Base-by-base conservation (phyloP, 2,329 filamentous ascomycete species). In the Fusarium sp. region DNA sequence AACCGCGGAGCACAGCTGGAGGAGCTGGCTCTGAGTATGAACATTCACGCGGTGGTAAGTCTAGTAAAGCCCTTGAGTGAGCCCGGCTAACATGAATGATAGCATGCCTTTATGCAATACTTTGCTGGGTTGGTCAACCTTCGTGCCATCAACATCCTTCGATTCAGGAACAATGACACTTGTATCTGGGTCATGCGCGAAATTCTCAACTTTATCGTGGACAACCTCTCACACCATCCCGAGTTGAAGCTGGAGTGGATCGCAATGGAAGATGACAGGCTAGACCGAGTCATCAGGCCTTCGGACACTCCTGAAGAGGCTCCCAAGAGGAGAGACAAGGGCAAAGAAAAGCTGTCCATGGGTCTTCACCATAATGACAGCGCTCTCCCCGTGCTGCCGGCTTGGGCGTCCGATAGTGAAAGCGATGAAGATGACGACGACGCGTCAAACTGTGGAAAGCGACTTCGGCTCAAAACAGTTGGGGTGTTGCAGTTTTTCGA, bases 61-160 rank as follows among this genome's bases (percentile, higher is more conserved):
- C 22, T 14, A 17, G 50, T 37, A 7, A 9, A 35, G 10, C 17
- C 11, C 6, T 25, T 17, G 12, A n/a, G 9, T 37, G 35, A 32
- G 52, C 45, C 2, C 40, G 33, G 47, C 71, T 78, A 66, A 78
- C 47, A 15, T 20, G 12, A 25, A 9, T 25, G 11, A 38, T 60
- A 91, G 90, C 90, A 92, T 78, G 84, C 83, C 3, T 86, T 92
- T 54, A 85, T 91, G 79, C 89, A 90, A 75, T 84, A 86, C 64
- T 82, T 91, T 45, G 76, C 84, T 2, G 84, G 85, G 2, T 78
- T 90, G 6, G 75, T 78, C 15, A 86, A 82, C 14, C 86, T 92
- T 6, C 85, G 86, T 15, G 90, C 89, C 5, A 82, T 92, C 33
- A 88, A 91, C 68, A 86, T 90, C 17, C 80, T 89, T 43, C 84